phyloP scores from a whole-genome alignment of 164 flowering plant species.

The Aristolochia contorta region DNA sequence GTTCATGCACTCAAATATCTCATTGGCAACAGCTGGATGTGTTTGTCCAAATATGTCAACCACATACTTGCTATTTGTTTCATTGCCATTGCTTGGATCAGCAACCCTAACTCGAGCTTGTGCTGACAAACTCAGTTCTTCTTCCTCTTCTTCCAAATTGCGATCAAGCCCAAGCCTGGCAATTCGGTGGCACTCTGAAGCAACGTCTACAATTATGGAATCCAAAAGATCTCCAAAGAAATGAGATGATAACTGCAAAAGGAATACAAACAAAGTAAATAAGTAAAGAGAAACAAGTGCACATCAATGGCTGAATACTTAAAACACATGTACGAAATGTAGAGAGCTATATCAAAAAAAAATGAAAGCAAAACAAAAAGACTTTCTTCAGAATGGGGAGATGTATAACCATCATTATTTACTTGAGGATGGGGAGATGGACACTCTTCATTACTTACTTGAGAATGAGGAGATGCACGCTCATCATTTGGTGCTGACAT shows the following conservation, averaged over 20 bases:
- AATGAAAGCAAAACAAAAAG: background rate
- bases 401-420: no score
- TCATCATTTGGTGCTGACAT: slow-evolving; percentile 51
- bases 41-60: slow-evolving; percentile 96
- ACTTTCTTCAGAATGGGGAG: slow-evolving; percentile 38
- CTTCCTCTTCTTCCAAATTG: slow-evolving; percentile 60
- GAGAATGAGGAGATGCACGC: slow-evolving; percentile 31
- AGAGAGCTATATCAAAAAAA: background rate
- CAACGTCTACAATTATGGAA: slow-evolving; percentile 80
- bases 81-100: slow-evolving; percentile 66
- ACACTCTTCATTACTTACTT: slow-evolving; percentile 52
- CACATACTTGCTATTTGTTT: slow-evolving; percentile 67
- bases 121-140: slow-evolving; percentile 76
- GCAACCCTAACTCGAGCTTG: slow-evolving; percentile 76
- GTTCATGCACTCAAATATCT: slow-evolving; percentile 91
- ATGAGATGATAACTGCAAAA: slow-evolving; percentile 60
- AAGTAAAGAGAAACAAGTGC: background rate
- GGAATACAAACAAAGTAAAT: slow-evolving; percentile 10
- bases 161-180: slow-evolving; percentile 89
- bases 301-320: background rate
- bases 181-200: slow-evolving; percentile 92
- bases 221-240: slow-evolving; percentile 65
- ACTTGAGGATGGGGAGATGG: slow-evolving; percentile 43
- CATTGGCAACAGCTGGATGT: slow-evolving; percentile 83
- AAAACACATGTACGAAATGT: background rate